Conservation (phyloP, 768 basidiomycete species). For the Lentinula edodes region DNA sequence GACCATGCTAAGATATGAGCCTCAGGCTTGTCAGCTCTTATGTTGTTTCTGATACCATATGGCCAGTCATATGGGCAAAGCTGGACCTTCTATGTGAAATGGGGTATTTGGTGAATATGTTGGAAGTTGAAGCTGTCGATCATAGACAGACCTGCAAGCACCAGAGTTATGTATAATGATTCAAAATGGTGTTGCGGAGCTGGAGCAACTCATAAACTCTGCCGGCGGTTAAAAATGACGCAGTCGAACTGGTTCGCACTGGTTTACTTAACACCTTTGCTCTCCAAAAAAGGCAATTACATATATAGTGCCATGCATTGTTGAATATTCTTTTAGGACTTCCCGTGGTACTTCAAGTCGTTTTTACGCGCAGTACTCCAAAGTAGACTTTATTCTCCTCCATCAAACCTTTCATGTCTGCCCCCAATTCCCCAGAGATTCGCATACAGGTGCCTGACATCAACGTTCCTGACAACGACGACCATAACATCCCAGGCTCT, state of each 20-base stretch:
- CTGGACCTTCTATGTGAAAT: no score
- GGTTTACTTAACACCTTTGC: slow-evolving; percentile 2
- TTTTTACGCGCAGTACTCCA: background rate
- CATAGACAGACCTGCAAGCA: no score
- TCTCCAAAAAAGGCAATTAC: background rate
- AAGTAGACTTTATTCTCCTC: background rate
- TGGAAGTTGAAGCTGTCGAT: no score
- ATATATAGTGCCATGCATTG: background rate
- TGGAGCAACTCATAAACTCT: no score
- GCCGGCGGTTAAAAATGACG: background rate
- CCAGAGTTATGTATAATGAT: no score
- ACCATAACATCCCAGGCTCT: background rate
- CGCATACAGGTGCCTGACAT: slow-evolving; percentile 3
- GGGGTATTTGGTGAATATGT: no score
- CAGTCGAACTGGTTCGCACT: background rate
- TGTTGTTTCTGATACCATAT: no score
- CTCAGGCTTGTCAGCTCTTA: no score
- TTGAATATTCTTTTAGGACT: background rate
- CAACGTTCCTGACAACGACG: background rate
- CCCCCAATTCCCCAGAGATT: slow-evolving; percentile 6
- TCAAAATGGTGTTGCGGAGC: no score
- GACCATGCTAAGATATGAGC: no score
- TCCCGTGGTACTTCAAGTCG: background rate
- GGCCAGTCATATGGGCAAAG: no score
- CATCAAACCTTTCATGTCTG: background rate